These are phyloP conservation scores for Berberis vulgaris DNA, from an alignment of 164 flowering plant genomes.

Conservation along the genomic window DNA sequence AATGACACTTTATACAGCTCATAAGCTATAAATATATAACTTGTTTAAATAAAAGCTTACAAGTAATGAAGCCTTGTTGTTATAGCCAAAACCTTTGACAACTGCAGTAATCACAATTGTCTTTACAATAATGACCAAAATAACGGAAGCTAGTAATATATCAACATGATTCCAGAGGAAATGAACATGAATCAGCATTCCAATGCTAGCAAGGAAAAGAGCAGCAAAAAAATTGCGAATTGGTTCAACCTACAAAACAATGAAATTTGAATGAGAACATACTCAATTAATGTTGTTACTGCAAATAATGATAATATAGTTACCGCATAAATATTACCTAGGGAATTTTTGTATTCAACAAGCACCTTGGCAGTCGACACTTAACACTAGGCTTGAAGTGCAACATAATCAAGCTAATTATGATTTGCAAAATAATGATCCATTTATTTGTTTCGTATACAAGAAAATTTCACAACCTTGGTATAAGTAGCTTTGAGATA, in stretches of 20 bases:
- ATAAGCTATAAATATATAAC: neutral
- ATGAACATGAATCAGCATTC: conserved; percentile 93
- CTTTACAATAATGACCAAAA: conserved; percentile 75
- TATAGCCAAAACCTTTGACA: conserved; percentile 84
- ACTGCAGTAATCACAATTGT: conserved; percentile 59
- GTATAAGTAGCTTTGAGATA: too few species aligned
- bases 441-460: too few species aligned
- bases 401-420: too few species aligned
- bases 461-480: too few species aligned
- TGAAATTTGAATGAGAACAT: conserved; percentile 4
- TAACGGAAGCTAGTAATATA: conserved; percentile 82
- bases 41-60: conserved; percentile 33
- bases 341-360: too few species aligned
- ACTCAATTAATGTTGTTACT: neutral
- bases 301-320: too few species aligned
- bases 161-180: conserved; percentile 97
- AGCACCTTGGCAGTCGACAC: too few species aligned
- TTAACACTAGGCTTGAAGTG: too few species aligned
- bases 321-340: too few species aligned
- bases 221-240: conserved; percentile 96
- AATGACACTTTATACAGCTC: conserved; percentile 5
- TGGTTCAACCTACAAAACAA: conserved; percentile 68
- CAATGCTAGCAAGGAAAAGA: conserved; percentile 94
- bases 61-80: conserved; percentile 72
- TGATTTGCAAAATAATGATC: too few species aligned